Evolutionary conservation across 2,329 filamentous ascomycete species (phyloP).

Genomic region (Exophiala xenobiotica): DNA sequence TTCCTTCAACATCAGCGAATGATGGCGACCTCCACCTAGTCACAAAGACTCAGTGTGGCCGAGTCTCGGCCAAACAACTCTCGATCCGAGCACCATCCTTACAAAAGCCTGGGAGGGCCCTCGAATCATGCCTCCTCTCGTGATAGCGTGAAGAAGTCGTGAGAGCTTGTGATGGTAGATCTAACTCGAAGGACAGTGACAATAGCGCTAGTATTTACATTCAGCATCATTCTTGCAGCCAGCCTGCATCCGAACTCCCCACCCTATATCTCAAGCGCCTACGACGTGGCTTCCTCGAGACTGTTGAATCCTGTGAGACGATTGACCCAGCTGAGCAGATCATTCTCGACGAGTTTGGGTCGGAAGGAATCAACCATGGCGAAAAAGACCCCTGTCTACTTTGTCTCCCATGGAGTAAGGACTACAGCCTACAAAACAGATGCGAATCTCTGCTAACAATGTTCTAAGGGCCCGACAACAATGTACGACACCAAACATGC

Average conservation of each 20-base stretch:
- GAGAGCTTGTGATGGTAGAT: not conserved
- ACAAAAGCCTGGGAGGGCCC: not conserved
- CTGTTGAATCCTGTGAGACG: not conserved
- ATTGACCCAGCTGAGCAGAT: not conserved
- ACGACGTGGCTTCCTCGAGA: conserved; percentile 8
- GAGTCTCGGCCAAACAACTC: no score
- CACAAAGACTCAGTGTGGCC: no score
- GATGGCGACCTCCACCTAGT: no score
- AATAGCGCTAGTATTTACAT: conserved; percentile 1
- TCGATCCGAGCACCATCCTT: no score
- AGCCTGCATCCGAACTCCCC: conserved; percentile 1
- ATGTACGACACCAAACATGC: conserved; percentile 69
- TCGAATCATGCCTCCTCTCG: not conserved
- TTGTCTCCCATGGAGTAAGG: conserved; percentile 49
- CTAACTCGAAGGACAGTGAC: not conserved
- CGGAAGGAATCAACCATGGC: conserved; percentile 14
- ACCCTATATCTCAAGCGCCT: not conserved
- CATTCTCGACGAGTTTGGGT: not conserved
- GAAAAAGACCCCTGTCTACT: conserved; percentile 52
- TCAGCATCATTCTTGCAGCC: conserved; percentile 8
- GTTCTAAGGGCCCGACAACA: conserved; percentile 52
- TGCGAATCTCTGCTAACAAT: not conserved
- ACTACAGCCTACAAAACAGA: conserved; percentile 17
- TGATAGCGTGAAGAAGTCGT: no score
- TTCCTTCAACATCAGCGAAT: no score